Evolutionary conservation across 345 rosid genomes (phyloP).

Genomic region (Gossypium longicalyx): DNA sequence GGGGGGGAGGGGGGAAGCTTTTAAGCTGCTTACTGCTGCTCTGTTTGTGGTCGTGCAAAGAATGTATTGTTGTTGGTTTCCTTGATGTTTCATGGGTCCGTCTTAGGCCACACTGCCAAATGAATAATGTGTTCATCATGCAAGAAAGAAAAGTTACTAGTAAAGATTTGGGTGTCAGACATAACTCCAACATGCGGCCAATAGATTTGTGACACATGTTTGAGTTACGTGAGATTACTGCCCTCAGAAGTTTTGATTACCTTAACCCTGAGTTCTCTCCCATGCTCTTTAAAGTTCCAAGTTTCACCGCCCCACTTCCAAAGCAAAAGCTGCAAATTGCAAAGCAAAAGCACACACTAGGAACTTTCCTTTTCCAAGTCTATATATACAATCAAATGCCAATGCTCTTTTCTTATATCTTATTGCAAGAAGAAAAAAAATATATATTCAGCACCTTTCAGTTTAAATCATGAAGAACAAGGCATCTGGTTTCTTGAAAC

Average conservation of each 20-base stretch:
- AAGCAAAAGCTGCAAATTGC: neutral
- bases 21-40: no score
- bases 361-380: neutral
- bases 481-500: conserved; percentile 54
- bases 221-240: neutral
- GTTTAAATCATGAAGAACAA: conserved; percentile 40
- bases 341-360: neutral
- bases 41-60: no score
- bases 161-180: neutral
- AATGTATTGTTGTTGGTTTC: no score
- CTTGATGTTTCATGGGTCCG: no score
- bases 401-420: neutral
- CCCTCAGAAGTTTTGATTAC: neutral
- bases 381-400: neutral
- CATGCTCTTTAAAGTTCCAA: neutral
- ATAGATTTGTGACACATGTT: neutral
- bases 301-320: neutral
- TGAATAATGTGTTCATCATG: no score
- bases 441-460: neutral
- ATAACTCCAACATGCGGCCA: neutral
- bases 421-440: neutral
- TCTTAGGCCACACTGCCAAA: no score
- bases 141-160: no score
- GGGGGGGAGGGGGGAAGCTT: no score
- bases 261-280: neutral